A percentile compares a stretch with the other conserved stretches of the same genome.
phyloP scores from a whole-genome alignment of 306 rosid genomes.

The Trifolium fragiferum region DNA sequence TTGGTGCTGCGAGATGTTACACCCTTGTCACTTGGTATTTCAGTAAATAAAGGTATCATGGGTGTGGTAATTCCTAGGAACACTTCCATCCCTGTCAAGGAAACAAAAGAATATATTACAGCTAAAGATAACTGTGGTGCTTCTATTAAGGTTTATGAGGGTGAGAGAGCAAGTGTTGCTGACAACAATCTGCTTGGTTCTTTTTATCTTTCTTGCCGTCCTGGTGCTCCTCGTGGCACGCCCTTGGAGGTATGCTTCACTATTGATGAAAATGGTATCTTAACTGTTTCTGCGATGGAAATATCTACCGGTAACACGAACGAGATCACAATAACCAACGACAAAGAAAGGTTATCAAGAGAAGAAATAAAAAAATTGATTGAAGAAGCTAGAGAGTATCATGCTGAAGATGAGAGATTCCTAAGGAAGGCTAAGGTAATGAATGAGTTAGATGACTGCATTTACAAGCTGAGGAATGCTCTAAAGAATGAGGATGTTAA shows the following conservation, averaged over 20 bases:
- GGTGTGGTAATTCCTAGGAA: slow-evolving; percentile 58
- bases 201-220: slow-evolving; percentile 37
- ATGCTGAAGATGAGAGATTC: slow-evolving; percentile 48
- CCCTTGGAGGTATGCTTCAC: slow-evolving; percentile 43
- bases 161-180: slow-evolving; percentile 52
- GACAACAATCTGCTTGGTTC: slow-evolving; percentile 60
- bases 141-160: slow-evolving; percentile 44
- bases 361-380: slow-evolving; percentile 52
- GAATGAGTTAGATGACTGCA: slow-evolving; percentile 43
- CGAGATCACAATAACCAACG: slow-evolving; percentile 51
- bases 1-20: slow-evolving; percentile 56
- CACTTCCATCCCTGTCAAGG: slow-evolving; percentile 56
- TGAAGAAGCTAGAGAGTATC: slow-evolving; percentile 47
- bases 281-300: slow-evolving; percentile 55
- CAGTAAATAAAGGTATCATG: no score
- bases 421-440: slow-evolving; percentile 42
- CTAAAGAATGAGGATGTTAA: slow-evolving; percentile 37
- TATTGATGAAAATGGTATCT: slow-evolving; percentile 52
- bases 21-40: slow-evolving; percentile 59
- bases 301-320: slow-evolving; percentile 39
- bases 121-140: slow-evolving; percentile 22
- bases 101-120: slow-evolving; percentile 24
- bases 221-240: slow-evolving; percentile 48
- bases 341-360: slow-evolving; percentile 44
- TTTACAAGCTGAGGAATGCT: slow-evolving; percentile 44